Base-by-base conservation (phyloP, 306 rosid genomes). In the Oemleria cerasiformis region DNA sequence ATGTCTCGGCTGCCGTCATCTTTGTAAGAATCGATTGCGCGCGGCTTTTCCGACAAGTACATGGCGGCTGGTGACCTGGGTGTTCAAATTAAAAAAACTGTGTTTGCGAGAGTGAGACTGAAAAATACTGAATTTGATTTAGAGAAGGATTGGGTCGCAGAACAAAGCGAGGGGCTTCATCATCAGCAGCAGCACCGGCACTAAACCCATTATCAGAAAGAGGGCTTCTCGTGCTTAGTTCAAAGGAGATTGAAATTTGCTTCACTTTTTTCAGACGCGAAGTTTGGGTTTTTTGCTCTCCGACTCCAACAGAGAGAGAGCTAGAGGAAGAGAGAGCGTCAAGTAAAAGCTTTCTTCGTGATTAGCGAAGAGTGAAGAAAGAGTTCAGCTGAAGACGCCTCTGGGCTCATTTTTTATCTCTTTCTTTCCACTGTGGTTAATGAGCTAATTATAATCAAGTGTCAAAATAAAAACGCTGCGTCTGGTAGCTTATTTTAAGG, bases 21-120 rank as follows among this genome's bases (percentile, higher is more conserved):
- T 48, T 90, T 90, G 90, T 86, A 86, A 79, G 88, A 88, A 71
- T 85, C 86, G 21, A 90, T 83, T 12, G 96, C 84, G 7, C 88
- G 91, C 6, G 96, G 93, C 69, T 92, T 88, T 51, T 88, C 93
- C 0, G 96, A 80, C 76, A 87, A 36, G 74, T 90, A 92, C 97
- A 92, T 92, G 77, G 15, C 61, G 40, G 43, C 12, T n/a, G 14
- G 55, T 5, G 12, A 53, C 20, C 36, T 10, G 57, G 51, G 58
- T 41, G 44, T 17, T 23, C n/a, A 23, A 44, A 23, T 39, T 39
- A 21, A 3, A 30, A 36, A 47, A 34, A 25, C 7, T 25, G 63
- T 36, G 56, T 44, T 25, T 54, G 30, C 57, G 34, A 5, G 38
- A 23, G 61, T 10, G 58, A 53, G 57, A 53, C 25, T 17, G 38